These are phyloP conservation scores for Tothia fuscella DNA, from an alignment of 2,329 filamentous ascomycete genomes.

Conservation along the genomic window DNA sequence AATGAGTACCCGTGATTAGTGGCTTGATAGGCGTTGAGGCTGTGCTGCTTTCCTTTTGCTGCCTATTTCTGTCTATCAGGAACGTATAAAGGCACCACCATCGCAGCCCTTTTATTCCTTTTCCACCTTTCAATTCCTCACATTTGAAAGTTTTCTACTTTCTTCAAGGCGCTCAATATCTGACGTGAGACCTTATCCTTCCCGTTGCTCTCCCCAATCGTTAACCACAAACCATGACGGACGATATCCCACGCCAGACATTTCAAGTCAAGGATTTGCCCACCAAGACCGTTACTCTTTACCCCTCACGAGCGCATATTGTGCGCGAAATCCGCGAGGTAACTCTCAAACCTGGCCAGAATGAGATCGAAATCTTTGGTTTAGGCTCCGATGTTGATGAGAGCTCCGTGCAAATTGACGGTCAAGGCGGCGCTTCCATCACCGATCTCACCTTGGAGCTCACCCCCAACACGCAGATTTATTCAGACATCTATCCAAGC, in stretches of 20 bases:
- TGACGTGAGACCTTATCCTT: no score
- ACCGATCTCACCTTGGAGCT: conserved; percentile 51
- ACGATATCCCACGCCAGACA: conserved; percentile 28
- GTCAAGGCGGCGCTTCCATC: conserved; percentile 44
- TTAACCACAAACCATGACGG: conserved; percentile 12
- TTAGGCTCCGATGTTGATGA: conserved; percentile 42
- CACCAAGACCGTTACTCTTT: conserved; percentile 52
- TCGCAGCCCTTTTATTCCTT: no score
- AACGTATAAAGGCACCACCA: no score
- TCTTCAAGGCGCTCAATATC: no score
- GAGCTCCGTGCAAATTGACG: conserved; percentile 48
- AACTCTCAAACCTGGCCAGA: conserved; percentile 40
- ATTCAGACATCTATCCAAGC: conserved; percentile 41
- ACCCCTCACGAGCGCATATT: conserved; percentile 48
- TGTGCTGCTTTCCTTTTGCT: no score
- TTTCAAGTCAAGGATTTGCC: conserved; percentile 45
- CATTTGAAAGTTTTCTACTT: no score
- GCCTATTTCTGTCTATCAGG: no score
- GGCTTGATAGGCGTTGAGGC: no score
- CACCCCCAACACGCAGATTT: conserved; percentile 42
- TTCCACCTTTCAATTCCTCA: no score
- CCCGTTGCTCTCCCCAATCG: no score
- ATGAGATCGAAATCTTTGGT: conserved; percentile 45
- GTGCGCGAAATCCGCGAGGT: conserved; percentile 48
- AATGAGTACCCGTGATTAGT: no score